Conservation (phyloP, 1,284 basidiomycete species). For the Melampsora medusae region DNA sequence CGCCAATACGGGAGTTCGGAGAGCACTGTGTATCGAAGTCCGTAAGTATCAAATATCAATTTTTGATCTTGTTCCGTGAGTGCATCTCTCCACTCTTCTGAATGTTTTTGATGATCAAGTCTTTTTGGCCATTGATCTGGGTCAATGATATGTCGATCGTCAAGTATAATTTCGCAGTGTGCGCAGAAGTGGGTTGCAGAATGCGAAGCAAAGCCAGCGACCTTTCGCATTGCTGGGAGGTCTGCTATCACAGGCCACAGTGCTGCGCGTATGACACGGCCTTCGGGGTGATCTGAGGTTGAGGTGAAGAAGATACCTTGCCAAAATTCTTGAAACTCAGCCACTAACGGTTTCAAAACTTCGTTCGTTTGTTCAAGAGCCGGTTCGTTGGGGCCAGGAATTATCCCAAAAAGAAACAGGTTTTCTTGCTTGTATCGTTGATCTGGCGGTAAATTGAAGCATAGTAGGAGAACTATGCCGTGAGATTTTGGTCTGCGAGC, state of each 20-base stretch:
- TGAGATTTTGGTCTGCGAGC: no score
- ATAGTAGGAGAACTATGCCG: no score
- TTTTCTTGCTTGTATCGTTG: conserved; percentile 5
- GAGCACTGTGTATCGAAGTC: conserved; percentile 21
- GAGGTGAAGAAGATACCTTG: not conserved
- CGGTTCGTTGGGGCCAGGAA: conserved; percentile 27
- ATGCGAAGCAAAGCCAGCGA: conserved; percentile 24
- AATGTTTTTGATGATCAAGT: conserved; percentile 1
- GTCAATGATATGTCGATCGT: not conserved
- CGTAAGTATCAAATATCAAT: not conserved
- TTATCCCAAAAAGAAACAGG: no score
- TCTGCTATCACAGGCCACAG: conserved; percentile 13
- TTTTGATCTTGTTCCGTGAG: not conserved
- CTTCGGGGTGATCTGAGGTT: not conserved
- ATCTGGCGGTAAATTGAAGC: not conserved
- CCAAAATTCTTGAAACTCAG: conserved; percentile 5
- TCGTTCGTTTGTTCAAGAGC: conserved; percentile 2
- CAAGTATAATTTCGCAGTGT: not conserved
- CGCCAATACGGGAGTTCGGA: conserved; percentile 26
- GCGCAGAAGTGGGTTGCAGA: not conserved
- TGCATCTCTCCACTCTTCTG: not conserved
- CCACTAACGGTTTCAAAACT: not conserved
- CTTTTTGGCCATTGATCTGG: not conserved
- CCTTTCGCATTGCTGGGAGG: conserved; percentile 21
- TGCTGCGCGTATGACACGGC: not conserved